These are phyloP conservation scores for Pholiota molesta DNA, from an alignment of 768 basidiomycete genomes.

Conservation along the genomic window DNA sequence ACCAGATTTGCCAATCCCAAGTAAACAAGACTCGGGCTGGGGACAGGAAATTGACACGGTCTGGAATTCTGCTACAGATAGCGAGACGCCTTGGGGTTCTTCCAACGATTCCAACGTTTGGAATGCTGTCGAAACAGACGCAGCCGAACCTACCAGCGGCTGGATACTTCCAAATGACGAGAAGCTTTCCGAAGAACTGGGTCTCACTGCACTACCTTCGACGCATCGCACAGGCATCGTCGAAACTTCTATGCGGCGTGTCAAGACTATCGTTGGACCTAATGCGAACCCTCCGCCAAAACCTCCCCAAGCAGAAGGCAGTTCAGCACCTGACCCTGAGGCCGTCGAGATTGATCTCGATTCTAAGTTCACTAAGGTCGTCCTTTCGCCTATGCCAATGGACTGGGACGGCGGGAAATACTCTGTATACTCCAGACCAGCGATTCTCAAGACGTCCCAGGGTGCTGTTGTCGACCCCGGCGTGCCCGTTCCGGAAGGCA, in stretches of 20 bases:
- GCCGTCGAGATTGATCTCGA: slow-evolving; percentile 43
- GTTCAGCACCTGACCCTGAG: slow-evolving; percentile 22
- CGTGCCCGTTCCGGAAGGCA: slow-evolving; percentile 27
- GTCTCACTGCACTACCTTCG: slow-evolving; percentile 56
- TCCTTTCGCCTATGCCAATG: slow-evolving; percentile 41
- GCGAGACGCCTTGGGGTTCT: background rate
- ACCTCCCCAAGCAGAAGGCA: slow-evolving; percentile 22
- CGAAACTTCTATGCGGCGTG: slow-evolving; percentile 63
- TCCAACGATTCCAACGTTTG: background rate
- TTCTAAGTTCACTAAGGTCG: slow-evolving; percentile 35
- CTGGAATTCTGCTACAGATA: background rate
- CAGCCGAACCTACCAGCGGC: background rate
- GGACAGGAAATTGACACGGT: background rate
- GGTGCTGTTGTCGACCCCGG: slow-evolving; percentile 38
- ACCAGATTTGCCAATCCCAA: background rate
- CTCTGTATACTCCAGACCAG: slow-evolving; percentile 36
- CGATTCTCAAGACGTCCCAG: slow-evolving; percentile 36
- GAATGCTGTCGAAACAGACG: background rate
- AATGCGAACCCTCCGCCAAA: slow-evolving; percentile 24
- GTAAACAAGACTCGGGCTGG: background rate
- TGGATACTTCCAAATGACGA: background rate
- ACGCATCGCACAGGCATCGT: slow-evolving; percentile 70
- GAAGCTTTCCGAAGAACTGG: slow-evolving; percentile 39
- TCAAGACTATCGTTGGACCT: slow-evolving; percentile 50
- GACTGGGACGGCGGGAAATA: slow-evolving; percentile 44